phyloP scores from a whole-genome alignment of 257 asterid species.

The Plantago major region DNA sequence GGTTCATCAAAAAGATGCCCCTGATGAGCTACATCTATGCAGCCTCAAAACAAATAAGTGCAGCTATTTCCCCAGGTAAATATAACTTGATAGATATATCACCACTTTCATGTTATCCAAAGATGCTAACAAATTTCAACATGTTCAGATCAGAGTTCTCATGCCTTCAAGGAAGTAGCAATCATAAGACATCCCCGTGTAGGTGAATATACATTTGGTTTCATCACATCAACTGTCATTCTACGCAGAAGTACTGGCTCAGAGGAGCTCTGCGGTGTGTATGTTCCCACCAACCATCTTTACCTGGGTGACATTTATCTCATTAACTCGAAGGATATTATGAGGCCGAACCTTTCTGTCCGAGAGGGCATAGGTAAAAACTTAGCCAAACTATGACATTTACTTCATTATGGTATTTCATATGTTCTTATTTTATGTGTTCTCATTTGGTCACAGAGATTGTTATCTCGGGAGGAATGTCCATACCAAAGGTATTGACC shows the following conservation, averaged over 20 bases:
- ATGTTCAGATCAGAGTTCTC: slow-evolving; percentile 55
- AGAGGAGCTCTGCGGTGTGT: slow-evolving; percentile 80
- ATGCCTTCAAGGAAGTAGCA: slow-evolving; percentile 90
- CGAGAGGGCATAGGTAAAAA: slow-evolving; percentile 76
- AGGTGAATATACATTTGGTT: slow-evolving; percentile 77
- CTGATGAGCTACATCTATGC: slow-evolving; percentile 69
- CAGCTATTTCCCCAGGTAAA: slow-evolving; percentile 82
- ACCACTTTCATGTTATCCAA: background rate
- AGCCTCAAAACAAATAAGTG: slow-evolving; percentile 78
- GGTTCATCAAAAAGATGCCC: slow-evolving; percentile 81
- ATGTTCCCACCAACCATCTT: slow-evolving; percentile 85
- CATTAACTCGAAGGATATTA: slow-evolving; percentile 62
- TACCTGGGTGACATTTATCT: slow-evolving; percentile 81
- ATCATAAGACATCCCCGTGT: slow-evolving; percentile 71
- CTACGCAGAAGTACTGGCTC: slow-evolving; percentile 55
- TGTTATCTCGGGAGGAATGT: slow-evolving; percentile 77
- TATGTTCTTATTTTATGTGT: background rate
- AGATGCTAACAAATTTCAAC: background rate
- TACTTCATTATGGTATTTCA: background rate
- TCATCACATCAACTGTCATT: slow-evolving; percentile 65
- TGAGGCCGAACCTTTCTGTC: slow-evolving; percentile 75
- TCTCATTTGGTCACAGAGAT: slow-evolving; percentile 47
- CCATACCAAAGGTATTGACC: slow-evolving; percentile 62
- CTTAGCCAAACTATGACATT: background rate
- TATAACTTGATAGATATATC: no score